Percentiles rank a stretch among this genome's conserved stretches.
These are phyloP conservation scores for Bruguiera hainesii DNA, from an alignment of 441 rosid species.

Conservation along the genomic window DNA sequence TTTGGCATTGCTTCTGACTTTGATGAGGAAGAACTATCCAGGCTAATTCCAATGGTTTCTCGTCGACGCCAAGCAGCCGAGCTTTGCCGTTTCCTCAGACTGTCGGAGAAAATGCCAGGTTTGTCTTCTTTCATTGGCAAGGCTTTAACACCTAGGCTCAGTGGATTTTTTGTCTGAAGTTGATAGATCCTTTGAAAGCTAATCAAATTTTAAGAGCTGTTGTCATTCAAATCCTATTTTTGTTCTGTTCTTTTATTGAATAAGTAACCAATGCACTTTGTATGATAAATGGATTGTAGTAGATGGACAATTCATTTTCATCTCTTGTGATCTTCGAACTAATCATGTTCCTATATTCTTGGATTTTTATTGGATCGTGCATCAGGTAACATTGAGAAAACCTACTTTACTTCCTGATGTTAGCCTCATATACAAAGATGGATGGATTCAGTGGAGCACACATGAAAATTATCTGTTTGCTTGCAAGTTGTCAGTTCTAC, in stretches of 20 bases:
- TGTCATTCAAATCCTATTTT: no score
- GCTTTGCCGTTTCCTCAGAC: constrained; percentile 83
- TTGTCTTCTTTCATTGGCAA: constrained; percentile 13
- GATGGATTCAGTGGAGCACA: not conserved
- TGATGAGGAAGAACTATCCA: constrained; percentile 58
- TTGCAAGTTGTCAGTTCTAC: no score
- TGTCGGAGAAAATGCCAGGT: constrained; percentile 96
- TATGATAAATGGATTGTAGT: not conserved
- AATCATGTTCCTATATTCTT: not conserved
- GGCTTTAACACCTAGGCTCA: not conserved
- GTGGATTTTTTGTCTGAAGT: no score
- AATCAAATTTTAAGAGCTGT: no score
- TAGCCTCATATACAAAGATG: constrained; percentile 2
- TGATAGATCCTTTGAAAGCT: no score
- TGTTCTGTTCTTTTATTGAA: no score
- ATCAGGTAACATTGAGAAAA: not conserved
- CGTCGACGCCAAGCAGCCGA: constrained; percentile 98
- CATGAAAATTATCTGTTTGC: constrained; percentile 6
- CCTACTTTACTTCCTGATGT: not conserved
- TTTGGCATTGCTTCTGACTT: constrained; percentile 82
- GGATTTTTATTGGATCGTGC: not conserved
- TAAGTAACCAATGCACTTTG: no score
- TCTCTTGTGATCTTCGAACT: not conserved
- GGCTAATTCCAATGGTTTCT: constrained; percentile 93
- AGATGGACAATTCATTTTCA: not conserved